Evolutionary conservation across 2,329 filamentous ascomycete species (phyloP).

Genomic region (Cercospora canescens): DNA sequence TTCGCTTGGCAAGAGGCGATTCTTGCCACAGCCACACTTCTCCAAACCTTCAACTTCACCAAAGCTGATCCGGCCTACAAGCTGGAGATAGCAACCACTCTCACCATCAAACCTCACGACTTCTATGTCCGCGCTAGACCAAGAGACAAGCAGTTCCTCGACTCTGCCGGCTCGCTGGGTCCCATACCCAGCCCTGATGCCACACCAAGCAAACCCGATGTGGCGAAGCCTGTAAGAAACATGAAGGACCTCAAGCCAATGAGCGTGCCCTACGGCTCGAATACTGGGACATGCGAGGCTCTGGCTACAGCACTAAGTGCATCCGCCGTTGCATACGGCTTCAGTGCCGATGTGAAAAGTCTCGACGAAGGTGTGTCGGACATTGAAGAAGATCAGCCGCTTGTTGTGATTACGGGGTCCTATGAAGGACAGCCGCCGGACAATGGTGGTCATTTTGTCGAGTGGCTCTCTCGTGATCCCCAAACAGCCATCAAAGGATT

Average conservation of each 20-base stretch:
- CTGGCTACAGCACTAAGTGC: slow-evolving; percentile 64
- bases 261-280: slow-evolving; percentile 71
- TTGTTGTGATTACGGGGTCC: slow-evolving; percentile 67
- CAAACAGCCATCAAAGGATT: slow-evolving; percentile 48
- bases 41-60: slow-evolving; percentile 71
- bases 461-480: slow-evolving; percentile 60
- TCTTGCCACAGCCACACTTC: slow-evolving; percentile 53
- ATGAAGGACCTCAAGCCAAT: slow-evolving; percentile 42
- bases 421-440: slow-evolving; percentile 76
- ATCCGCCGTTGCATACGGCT: slow-evolving; percentile 61
- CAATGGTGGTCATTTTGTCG: slow-evolving; percentile 68
- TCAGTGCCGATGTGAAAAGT: slow-evolving; percentile 54
- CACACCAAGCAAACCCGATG: slow-evolving; percentile 48
- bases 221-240: not conserved
- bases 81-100: slow-evolving; percentile 55
- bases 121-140: slow-evolving; percentile 63
- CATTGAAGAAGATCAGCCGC: slow-evolving; percentile 60
- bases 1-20: slow-evolving; percentile 74
- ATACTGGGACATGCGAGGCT: slow-evolving; percentile 72
- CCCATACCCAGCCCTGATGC: slow-evolving; percentile 63
- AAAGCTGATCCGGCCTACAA: slow-evolving; percentile 62
- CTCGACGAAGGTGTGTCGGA: slow-evolving; percentile 63
- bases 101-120: slow-evolving; percentile 64
- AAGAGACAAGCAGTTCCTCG: slow-evolving; percentile 46
- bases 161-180: too few relatives aligned